A percentile compares a stretch with the other conserved stretches of the same genome.
Evolutionary conservation across 208 protist species (phyloP).

Genomic region (Angomonas desouzai): DNA sequence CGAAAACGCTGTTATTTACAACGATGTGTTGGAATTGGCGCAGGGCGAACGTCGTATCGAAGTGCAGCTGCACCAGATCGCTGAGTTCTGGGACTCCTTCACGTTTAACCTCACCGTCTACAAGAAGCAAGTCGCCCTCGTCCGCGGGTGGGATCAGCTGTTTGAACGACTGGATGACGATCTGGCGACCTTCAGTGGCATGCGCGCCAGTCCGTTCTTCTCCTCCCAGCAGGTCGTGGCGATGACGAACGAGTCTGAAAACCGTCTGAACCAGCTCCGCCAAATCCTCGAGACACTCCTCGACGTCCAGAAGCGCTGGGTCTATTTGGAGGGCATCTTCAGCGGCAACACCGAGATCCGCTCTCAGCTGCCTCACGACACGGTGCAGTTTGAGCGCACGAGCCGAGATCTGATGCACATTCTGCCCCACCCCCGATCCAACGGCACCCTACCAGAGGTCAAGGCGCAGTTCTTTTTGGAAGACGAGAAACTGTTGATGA

Average conservation of each 20-base stretch:
- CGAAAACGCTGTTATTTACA: conserved; percentile 93
- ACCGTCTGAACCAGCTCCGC: conserved; percentile 89
- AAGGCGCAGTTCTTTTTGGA: conserved; percentile 91
- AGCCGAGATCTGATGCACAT: conserved; percentile 93
- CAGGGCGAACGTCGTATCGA: conserved; percentile 86
- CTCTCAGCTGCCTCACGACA: conserved; percentile 94
- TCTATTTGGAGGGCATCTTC: conserved; percentile 98
- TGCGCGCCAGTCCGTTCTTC: conserved; percentile 97
- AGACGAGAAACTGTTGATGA: conserved; percentile 80
- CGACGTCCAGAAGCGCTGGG: conserved; percentile 97
- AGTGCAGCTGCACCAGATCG: conserved; percentile 82
- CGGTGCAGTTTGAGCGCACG: conserved; percentile 90
- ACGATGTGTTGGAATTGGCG: conserved; percentile 86
- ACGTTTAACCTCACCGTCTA: conserved; percentile 94
- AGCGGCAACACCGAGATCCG: conserved; percentile 93
- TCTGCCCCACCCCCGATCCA: conserved; percentile 80
- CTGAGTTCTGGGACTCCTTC: conserved; percentile 90
- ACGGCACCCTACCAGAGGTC: conserved; percentile 40
- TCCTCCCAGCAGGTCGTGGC: conserved; percentile 55
- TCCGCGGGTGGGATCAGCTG: conserved; percentile 97
- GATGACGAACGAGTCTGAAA: conserved; percentile 86
- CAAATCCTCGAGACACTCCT: conserved; percentile 91
- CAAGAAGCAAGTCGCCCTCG: conserved; percentile 92
- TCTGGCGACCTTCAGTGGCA: conserved; percentile 89
- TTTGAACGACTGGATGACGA: conserved; percentile 94